Evolutionary conservation across 345 rosid species (phyloP).

Genomic region (Syzygium grande): DNA sequence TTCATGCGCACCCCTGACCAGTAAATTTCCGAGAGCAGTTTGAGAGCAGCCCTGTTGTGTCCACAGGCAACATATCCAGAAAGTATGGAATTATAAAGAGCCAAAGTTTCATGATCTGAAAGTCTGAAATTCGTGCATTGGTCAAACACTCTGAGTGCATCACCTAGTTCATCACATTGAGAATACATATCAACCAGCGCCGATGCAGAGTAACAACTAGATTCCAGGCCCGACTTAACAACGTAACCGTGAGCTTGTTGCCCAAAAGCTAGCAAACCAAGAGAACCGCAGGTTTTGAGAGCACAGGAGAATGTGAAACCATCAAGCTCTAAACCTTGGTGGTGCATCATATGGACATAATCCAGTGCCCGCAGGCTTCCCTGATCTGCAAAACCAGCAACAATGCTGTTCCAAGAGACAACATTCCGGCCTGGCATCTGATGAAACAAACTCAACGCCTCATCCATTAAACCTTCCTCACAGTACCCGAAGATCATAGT

Average conservation of each 20-base stretch:
- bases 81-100: constrained; percentile 59
- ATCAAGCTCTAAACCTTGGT: constrained; percentile 45
- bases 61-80: constrained; percentile 45
- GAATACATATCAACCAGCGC: constrained; percentile 74
- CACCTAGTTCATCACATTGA: constrained; percentile 32
- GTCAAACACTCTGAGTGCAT: constrained; percentile 31
- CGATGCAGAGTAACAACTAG: constrained; percentile 40
- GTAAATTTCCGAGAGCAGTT: constrained; percentile 31
- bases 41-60: constrained; percentile 30
- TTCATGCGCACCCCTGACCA: constrained; percentile 31
- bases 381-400: constrained; percentile 55
- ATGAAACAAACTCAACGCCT: constrained; percentile 47
- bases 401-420: constrained; percentile 63
- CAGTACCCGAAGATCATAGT: constrained; percentile 63
- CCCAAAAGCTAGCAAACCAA: constrained; percentile 34
- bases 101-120: constrained; percentile 12
- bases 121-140: background rate
- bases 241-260: constrained; percentile 51
- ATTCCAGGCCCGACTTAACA: constrained; percentile 41
- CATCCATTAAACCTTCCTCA: constrained; percentile 44
- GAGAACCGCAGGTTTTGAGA: constrained; percentile 41
- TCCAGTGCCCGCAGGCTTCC: constrained; percentile 41
- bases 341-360: constrained; percentile 48
- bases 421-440: constrained; percentile 36
- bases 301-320: constrained; percentile 61